Percentiles rank a stretch among this genome's conserved stretches.
Evolutionary conservation across 352 stramenopile genomes (phyloP).

Genomic region (Lagenidium giganteum): DNA sequence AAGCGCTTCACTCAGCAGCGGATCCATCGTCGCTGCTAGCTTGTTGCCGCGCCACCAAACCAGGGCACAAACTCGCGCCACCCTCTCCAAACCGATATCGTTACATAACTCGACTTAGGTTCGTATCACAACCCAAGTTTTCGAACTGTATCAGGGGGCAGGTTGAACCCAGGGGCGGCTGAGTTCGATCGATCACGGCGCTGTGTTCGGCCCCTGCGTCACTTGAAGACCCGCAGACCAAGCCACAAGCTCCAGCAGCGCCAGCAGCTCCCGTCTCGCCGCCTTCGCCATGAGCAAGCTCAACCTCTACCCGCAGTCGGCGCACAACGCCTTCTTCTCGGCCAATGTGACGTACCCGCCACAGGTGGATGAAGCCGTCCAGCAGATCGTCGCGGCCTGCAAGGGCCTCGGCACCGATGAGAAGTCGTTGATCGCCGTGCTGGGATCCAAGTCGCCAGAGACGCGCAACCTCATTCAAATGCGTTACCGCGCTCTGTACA

Average conservation of each 20-base stretch:
- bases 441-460: conserved; percentile 54
- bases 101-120: no score
- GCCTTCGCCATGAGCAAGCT: no score
- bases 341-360: conserved; percentile 24
- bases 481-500: conserved; percentile 56
- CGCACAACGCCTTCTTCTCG: conserved; percentile 38
- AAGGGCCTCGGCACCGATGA: conserved; percentile 63
- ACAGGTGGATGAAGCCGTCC: conserved; percentile 41
- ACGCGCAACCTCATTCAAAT: conserved; percentile 48
- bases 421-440: conserved; percentile 42
- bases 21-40: conserved; percentile 53
- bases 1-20: conserved; percentile 86
- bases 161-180: no score
- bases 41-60: neutral
- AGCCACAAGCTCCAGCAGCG: no score
- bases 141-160: no score
- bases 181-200: no score
- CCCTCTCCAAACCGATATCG: neutral
- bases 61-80: neutral
- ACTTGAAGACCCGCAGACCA: no score
- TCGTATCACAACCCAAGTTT: no score
- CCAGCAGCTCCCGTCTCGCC: neutral
- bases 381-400: conserved; percentile 53
- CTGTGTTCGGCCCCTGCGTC: no score
- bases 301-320: conserved; percentile 53